Percentiles rank a stretch among this genome's conserved stretches.
phyloP scores from a whole-genome alignment of 2,329 filamentous ascomycete genomes.

The Ilyonectria mors-panacis region DNA sequence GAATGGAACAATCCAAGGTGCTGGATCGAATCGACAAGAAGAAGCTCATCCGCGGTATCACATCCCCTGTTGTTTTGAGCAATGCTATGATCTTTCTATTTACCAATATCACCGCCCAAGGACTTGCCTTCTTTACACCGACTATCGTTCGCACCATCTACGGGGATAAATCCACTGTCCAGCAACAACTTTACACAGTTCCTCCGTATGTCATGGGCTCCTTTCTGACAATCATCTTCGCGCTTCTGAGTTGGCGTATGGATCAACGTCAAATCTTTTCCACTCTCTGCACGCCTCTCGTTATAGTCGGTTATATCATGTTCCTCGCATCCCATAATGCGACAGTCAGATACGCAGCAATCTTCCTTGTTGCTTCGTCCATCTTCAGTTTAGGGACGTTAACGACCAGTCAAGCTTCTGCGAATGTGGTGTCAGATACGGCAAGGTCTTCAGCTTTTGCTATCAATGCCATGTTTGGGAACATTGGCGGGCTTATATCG shows the following conservation, averaged over 20 bases:
- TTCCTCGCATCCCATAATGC: constrained; percentile 66
- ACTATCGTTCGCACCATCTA: constrained; percentile 76
- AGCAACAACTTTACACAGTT: constrained; percentile 73
- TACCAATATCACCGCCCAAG: constrained; percentile 76
- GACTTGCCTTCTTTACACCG: constrained; percentile 74
- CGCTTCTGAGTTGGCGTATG: constrained; percentile 66
- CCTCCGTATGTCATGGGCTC: constrained; percentile 74
- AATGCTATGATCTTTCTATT: constrained; percentile 71
- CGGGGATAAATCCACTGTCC: constrained; percentile 65
- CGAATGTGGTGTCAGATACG: neutral
- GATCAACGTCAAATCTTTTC: constrained; percentile 69
- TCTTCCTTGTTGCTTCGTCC: constrained; percentile 60
- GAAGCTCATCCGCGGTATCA: constrained; percentile 70
- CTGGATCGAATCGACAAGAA: constrained; percentile 70
- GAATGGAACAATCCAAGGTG: constrained; percentile 69
- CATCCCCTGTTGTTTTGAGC: constrained; percentile 68
- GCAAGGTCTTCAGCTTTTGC: neutral
- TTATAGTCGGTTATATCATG: constrained; percentile 75
- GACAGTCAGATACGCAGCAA: constrained; percentile 70
- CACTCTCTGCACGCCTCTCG: constrained; percentile 65
- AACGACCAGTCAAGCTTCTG: neutral
- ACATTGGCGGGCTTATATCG: neutral
- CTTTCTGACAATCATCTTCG: constrained; percentile 70
- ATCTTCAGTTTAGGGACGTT: neutral
- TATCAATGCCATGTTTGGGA: neutral